Evolutionary conservation across 2,329 filamentous ascomycete genomes (phyloP), one percentile per base, ranked within the genome.

Genomic region (Pezicula rhizophila): DNA sequence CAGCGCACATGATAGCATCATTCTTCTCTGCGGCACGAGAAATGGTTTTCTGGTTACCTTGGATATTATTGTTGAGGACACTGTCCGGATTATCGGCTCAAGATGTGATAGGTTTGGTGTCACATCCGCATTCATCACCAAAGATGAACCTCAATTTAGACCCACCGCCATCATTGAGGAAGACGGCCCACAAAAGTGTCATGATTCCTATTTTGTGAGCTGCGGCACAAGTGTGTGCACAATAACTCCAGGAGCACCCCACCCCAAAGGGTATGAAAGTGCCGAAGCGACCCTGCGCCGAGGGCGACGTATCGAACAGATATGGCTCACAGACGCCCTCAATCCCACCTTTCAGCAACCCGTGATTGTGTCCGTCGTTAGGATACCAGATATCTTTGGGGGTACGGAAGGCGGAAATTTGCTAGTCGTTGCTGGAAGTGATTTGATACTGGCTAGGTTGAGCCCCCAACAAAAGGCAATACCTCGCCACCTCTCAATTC

Each of bases 401-500:
- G 48, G 46, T 10, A 43, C 28, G 15, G 55, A 52, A 43, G 51
- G 57, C 4, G 68, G 69, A 8, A 67, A 72, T 8, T 53, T 82
- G 20, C 64, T 79, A 37, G 63, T 84, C 50, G 63, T 80, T 33
- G 66, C 77, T 2, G 74, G 73, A 4, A 64, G 71, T 8, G 69
- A 68, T 11, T 63, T 85, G 28, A 66, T 82, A 18, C 59, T 85
- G 33, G 72, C 77, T 4, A 74, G 80, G 41, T 60, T 84, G 40
- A 70, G 75, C 48, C 59, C 65, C 5, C 65, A 68, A 25, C 58
- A 68, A 11, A 70, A 71, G 5, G 68, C 73, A 3, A 73, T 81
- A 4, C 75, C 76, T 34, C 71, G 79, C 26, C 69, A 66, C 18
- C 67, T 82, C 3, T 64, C 67, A 0, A 57, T 80, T 2, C 57